A percentile compares a stretch with the other conserved stretches of the same genome.
phyloP scores from a whole-genome alignment of 441 rosid species.

The Aleurites moluccanus region DNA sequence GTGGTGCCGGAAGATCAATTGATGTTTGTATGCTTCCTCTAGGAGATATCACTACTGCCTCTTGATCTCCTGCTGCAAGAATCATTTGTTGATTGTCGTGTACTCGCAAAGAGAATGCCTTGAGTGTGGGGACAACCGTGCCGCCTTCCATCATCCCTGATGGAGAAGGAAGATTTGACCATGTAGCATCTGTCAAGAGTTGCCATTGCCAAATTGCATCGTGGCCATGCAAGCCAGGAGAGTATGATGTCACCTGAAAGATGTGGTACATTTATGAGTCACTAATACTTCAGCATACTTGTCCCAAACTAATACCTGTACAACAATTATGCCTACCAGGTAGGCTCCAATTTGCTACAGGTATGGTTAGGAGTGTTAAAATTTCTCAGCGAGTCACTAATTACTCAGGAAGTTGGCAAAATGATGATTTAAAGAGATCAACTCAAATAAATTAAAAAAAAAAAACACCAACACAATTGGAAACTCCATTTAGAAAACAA shows the following conservation, averaged over 20 bases:
- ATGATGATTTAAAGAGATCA: background rate
- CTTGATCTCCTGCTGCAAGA: slow-evolving; percentile 96
- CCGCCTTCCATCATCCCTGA: slow-evolving; percentile 85
- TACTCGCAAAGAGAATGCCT: slow-evolving; percentile 64
- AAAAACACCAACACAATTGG: background rate
- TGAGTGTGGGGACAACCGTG: slow-evolving; percentile 77
- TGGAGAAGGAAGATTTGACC: slow-evolving; percentile 95
- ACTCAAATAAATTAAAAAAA: background rate
- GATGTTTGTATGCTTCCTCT: slow-evolving; percentile 79
- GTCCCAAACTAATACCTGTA: background rate
- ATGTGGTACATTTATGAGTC: slow-evolving; percentile 10
- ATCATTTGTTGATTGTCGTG: slow-evolving; percentile 88
- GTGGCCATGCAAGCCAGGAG: slow-evolving; percentile 82
- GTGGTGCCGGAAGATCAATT: slow-evolving; percentile 79
- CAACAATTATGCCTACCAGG: background rate
- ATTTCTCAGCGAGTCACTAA: background rate
- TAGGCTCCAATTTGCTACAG: background rate
- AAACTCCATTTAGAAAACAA: background rate
- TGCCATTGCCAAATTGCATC: slow-evolving; percentile 98
- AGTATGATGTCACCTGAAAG: slow-evolving; percentile 85
- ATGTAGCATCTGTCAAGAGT: slow-evolving; percentile 83
- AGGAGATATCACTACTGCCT: slow-evolving; percentile 73
- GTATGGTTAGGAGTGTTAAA: background rate
- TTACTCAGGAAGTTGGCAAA: background rate
- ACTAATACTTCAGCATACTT: background rate